Base-by-base conservation (phyloP, 2,329 filamentous ascomycete species). In the Aspergillus sp. region DNA sequence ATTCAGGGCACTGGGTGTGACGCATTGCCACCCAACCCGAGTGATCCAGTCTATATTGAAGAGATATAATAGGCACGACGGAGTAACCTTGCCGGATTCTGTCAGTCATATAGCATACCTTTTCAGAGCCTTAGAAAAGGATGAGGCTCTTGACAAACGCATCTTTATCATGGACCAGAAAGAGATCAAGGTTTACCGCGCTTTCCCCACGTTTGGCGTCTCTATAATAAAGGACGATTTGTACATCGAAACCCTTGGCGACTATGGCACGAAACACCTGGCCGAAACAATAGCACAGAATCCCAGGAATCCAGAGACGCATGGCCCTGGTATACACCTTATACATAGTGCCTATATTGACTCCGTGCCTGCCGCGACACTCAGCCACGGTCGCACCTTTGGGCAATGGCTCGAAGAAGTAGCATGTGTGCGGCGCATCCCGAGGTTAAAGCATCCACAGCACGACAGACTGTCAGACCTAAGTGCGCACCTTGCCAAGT, bases 141-240 rank as follows among this genome's bases (percentile, higher is more conserved):
- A 51, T 1, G 27, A 51, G 3, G 15, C 39, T 2, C 47, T 56
- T 12, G 54, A 56, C 33, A 51, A 45, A 6, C 54, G 54, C 17
- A 45, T 56, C 17, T 56, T 56, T 17, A 37, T 56, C 39, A 56
- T 51, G 54, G 39, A 56, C 17, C 6, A 44, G n/a, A 25, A 44
- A 2, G 39, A 46, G 14, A 43, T 6, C 23, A 46, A 7, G 15
- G 12, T 56, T 6, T 56, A 56, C 40, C 46, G 54, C 11, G 46
- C 37, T 3, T 56, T 23, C 27, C n/a, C 23, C 7, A 44, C 46
- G 7, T 25, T 56, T 9, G 54, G 47, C 2, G 46, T 31, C 8
- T 4, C 6, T 25, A 14, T 56, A 15, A 51, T 15, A 9, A 56
- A 25, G 25, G 54, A 56, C 9, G 46, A 56, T 39, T 25, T 56